Percentiles rank a stretch among this genome's conserved stretches.
phyloP scores from a whole-genome alignment of 306 rosid species.

The Albizia julibrissin region DNA sequence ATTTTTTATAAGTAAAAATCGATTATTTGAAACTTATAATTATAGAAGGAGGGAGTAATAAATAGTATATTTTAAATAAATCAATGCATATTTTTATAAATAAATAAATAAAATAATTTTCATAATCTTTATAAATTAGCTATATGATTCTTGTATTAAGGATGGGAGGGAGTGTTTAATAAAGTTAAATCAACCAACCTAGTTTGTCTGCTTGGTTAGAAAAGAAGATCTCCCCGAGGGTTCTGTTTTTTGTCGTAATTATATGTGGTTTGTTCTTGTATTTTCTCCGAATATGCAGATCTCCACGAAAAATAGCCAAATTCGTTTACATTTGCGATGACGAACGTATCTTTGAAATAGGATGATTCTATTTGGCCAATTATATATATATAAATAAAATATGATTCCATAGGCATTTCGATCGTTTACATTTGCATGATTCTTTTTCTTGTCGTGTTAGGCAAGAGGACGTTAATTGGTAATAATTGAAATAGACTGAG shows the following conservation, averaged over 20 bases:
- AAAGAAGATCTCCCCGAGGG: background rate
- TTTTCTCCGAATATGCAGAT: background rate
- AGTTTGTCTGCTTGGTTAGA: background rate
- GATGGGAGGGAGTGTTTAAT: too few relatives aligned
- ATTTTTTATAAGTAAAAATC: too few relatives aligned
- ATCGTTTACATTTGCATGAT: background rate
- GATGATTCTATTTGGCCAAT: background rate
- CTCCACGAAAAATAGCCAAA: background rate
- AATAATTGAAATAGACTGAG: background rate
- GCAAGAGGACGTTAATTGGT: background rate
- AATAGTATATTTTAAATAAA: too few relatives aligned
- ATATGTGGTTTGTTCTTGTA: background rate
- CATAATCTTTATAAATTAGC: too few relatives aligned
- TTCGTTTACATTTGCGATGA: conserved; percentile 22
- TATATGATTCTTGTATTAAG: too few relatives aligned
- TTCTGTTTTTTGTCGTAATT: background rate
- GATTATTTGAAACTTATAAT: too few relatives aligned
- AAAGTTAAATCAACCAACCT: background rate
- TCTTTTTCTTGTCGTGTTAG: background rate
- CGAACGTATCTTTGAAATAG: conserved; percentile 4
- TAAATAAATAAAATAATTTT: too few relatives aligned
- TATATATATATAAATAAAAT: background rate
- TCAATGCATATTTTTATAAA: too few relatives aligned
- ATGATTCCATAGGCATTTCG: background rate
- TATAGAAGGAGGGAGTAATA: too few relatives aligned